These are phyloP conservation scores for Globisporangium cederbergense DNA, from an alignment of 352 stramenopile species.

Conservation along the genomic window DNA sequence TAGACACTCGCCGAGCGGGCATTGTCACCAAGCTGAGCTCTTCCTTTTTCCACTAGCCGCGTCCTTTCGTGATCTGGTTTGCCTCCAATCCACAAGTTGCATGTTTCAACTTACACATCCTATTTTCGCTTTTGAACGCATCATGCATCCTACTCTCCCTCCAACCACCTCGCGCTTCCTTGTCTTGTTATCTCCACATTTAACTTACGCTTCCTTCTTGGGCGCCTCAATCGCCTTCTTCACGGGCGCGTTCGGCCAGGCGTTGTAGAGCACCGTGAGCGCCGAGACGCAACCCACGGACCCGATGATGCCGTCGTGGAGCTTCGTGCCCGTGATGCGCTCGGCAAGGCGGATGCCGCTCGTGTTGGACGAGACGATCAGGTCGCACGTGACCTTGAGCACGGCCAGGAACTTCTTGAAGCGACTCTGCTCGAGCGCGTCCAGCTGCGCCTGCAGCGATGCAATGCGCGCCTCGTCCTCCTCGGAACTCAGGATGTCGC, in stretches of 20 bases:
- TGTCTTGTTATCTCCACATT: background rate
- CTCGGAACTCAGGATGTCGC: conserved; percentile 67
- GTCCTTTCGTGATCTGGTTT: background rate
- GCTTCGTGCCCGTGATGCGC: conserved; percentile 71
- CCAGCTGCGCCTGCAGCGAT: conserved; percentile 54
- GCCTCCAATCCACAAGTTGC: background rate
- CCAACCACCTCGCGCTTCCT: too few relatives aligned
- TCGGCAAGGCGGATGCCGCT: conserved; percentile 70
- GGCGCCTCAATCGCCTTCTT: conserved; percentile 17
- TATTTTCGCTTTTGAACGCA: too few relatives aligned
- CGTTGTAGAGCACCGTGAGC: conserved; percentile 82
- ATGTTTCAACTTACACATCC: background rate
- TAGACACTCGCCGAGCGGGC: background rate
- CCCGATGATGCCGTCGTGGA: conserved; percentile 84
- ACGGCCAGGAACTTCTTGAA: conserved; percentile 82
- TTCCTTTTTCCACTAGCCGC: conserved; percentile 5
- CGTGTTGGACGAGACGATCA: conserved; percentile 87
- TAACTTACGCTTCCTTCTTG: conserved; percentile 16
- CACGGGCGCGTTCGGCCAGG: conserved; percentile 49
- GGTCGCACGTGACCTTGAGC: conserved; percentile 82
- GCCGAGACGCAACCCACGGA: conserved; percentile 77
- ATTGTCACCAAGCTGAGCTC: background rate
- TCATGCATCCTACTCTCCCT: too few relatives aligned
- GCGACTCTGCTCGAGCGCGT: conserved; percentile 49
- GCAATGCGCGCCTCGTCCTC: conserved; percentile 55